Evolutionary conservation across 2,329 filamentous ascomycete species (phyloP).

Genomic region (Exophiala alcalophila): DNA sequence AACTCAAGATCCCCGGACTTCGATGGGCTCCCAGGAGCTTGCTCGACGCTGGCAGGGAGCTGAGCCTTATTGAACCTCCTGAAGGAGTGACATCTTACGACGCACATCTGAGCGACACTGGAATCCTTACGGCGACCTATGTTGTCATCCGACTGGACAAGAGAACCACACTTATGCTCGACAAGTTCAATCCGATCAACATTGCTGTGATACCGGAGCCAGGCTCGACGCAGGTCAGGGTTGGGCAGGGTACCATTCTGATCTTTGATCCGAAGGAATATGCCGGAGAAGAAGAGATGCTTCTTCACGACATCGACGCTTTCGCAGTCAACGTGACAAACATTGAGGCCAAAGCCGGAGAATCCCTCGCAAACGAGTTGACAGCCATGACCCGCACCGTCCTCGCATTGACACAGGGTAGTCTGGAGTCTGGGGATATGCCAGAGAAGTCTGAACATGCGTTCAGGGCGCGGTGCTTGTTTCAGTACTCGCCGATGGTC

Average conservation of each 20-base stretch:
- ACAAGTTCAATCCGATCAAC: slow-evolving; percentile 10
- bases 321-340: slow-evolving; percentile 15
- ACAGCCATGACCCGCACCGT: background rate
- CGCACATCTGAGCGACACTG: slow-evolving; percentile 4
- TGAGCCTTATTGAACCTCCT: slow-evolving; percentile 1
- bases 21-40: slow-evolving; percentile 13
- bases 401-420: background rate
- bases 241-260: background rate
- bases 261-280: background rate
- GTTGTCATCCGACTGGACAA: slow-evolving; percentile 4
- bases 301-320: slow-evolving; percentile 7
- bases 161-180: background rate
- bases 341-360: slow-evolving; percentile 1
- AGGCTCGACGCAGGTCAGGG: background rate
- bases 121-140: slow-evolving; percentile 6
- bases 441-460: too few species aligned
- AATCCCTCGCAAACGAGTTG: slow-evolving; percentile 3
- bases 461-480: slow-evolving; percentile 5
- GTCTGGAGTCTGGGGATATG: too few species aligned
- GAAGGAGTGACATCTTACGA: slow-evolving; percentile 1
- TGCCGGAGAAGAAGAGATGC: background rate
- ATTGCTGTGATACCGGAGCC: slow-evolving; percentile 2
- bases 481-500: slow-evolving; percentile 6
- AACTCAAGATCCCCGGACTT: slow-evolving; percentile 5
- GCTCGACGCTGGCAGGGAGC: slow-evolving; percentile 7